These are phyloP conservation scores for Lathyrus oleraceus DNA, from an alignment of 306 rosid species.

Conservation along the genomic window DNA sequence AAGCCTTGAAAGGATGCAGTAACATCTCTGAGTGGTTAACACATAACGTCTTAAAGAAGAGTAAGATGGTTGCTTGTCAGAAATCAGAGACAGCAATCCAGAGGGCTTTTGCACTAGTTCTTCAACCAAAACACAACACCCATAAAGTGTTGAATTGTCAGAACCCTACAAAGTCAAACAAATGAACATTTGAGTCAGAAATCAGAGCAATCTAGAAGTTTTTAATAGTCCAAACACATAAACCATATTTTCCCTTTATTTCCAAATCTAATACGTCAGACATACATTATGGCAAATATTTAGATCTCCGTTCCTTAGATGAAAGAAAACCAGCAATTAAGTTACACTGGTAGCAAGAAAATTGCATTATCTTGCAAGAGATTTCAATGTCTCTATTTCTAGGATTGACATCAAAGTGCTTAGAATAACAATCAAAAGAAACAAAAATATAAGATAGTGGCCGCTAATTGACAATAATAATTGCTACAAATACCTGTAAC, in stretches of 20 bases:
- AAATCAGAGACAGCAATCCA: slow-evolving; percentile 77
- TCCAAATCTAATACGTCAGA: too few species aligned
- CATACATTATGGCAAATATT: too few species aligned
- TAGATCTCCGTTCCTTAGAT: too few species aligned
- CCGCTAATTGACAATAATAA: slow-evolving; percentile 3
- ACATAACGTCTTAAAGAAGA: slow-evolving; percentile 72
- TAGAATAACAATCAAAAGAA: too few species aligned
- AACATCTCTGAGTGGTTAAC: slow-evolving; percentile 88
- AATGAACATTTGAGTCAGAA: slow-evolving; percentile 14
- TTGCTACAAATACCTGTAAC: slow-evolving; percentile 72
- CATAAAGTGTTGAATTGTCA: slow-evolving; percentile 88
- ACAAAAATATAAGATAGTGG: slow-evolving; percentile 26
- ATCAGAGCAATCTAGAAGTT: background rate
- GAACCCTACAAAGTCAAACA: slow-evolving; percentile 61
- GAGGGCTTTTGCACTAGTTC: slow-evolving; percentile 90
- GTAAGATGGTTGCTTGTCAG: slow-evolving; percentile 62
- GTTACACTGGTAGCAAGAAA: too few species aligned
- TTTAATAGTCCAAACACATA: too few species aligned
- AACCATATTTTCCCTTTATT: too few species aligned
- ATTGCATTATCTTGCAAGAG: too few species aligned
- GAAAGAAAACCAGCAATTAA: too few species aligned
- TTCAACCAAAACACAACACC: slow-evolving; percentile 95
- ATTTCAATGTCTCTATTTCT: too few species aligned
- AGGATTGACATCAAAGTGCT: too few species aligned
- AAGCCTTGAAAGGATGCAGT: slow-evolving; percentile 90